Evolutionary conservation across 805 yeast species (phyloP), one percentile per base, ranked within the genome.

Genomic region (Teunomyces cretensis): DNA sequence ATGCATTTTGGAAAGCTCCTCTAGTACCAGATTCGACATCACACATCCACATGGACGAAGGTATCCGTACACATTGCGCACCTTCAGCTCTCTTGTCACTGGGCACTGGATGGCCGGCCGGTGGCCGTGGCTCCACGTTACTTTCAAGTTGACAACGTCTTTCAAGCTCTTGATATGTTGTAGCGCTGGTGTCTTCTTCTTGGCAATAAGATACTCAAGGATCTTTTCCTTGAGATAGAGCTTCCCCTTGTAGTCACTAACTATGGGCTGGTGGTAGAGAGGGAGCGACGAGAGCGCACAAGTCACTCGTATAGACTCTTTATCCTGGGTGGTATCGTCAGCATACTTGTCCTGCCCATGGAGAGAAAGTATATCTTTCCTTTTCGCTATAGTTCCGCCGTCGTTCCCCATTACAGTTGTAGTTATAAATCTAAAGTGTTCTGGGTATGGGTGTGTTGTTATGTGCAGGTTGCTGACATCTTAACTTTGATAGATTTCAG

Each of bases 331-430:
- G 2, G 49, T 39, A 22, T 48, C 40, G 4, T 45, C 46, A 8
- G 15, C 15, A 6, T 30, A n/a, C 15, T 31, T 40, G 15, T 37
- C 55, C 53, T 50, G 61, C 11, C 51, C 47, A 41, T 62, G 63
- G 3, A 67, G 45, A 8, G 67, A 58, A 15, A 65, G 44, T 9
- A 79, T 70, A 48, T 83, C 86, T 47, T 72, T 72, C 26, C 87
- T 68, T 42, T 76, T 76, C 12, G 84, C 82, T 14, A 84, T 76
- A 1, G 87, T 74, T 2, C 91, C 89, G n/a, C 92, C 92, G 58
- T 86, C 92, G 48, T 79, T 80, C 9, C 64, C 65, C 64, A 61
- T 61, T 15, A 17, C 12, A 7, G 26, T 19, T 19, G 22, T 19
- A n/a, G n/a, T n/a, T n/a, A n/a, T n/a, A n/a, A n/a, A n/a, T n/a